phyloP scores from a whole-genome alignment of 2,329 filamentous ascomycete genomes.

The Xylaria sp. region DNA sequence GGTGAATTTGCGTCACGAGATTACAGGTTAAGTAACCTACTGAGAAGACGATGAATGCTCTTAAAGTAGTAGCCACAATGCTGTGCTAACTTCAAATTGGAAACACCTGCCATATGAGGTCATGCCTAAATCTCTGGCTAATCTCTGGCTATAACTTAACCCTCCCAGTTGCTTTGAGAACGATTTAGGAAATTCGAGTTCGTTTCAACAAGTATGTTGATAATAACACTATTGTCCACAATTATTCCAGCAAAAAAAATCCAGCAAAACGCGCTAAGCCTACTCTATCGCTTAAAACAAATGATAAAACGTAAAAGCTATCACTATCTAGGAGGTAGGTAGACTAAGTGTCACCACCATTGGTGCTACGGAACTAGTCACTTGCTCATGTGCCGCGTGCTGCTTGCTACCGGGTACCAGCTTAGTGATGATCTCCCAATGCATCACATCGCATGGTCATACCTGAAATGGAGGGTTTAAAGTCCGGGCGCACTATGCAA shows the following conservation, averaged over 20 bases:
- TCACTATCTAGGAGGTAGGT: background rate
- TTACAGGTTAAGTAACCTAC: background rate
- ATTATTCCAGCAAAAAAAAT: no score
- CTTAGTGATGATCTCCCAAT: slow-evolving; percentile 15
- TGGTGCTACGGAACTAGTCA: slow-evolving; percentile 4
- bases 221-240: no score
- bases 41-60: no score
- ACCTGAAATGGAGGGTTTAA: slow-evolving; percentile 41
- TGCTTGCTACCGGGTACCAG: background rate
- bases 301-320: background rate
- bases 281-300: background rate
- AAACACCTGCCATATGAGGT: no score
- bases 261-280: background rate
- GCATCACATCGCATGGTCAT: slow-evolving; percentile 42
- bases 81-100: no score
- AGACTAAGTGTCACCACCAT: background rate
- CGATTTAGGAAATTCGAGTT: no score
- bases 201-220: no score
- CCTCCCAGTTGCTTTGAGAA: no score
- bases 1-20: background rate
- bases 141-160: no score
- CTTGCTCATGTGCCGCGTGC: background rate
- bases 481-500: slow-evolving; percentile 16
- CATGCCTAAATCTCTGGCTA: no score
- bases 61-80: no score